Evolutionary conservation across 2,329 filamentous ascomycete species (phyloP).

Genomic region (Colletotrichum camelliae): DNA sequence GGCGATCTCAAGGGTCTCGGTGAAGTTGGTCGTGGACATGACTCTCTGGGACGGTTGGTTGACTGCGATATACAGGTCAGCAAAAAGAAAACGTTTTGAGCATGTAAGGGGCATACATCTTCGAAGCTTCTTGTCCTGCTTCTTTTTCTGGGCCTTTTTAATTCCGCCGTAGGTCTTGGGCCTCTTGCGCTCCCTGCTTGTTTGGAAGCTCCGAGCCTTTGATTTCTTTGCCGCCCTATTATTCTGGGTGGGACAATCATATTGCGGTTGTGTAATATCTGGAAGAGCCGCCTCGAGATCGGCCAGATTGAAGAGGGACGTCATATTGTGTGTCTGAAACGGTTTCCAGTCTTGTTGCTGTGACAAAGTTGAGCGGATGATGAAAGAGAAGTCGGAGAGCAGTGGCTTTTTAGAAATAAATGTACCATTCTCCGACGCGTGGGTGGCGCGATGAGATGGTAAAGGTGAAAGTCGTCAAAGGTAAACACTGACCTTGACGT

Average conservation of each 20-base stretch:
- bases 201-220: neutral
- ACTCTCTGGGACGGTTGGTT: neutral
- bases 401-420: neutral
- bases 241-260: neutral
- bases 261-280: accelerated
- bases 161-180: neutral
- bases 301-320: neutral
- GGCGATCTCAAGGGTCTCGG: neutral
- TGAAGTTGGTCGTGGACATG: neutral
- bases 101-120: neutral
- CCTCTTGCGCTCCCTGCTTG: neutral
- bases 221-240: neutral
- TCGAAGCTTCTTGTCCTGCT: neutral
- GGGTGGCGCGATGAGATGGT: neutral
- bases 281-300: neutral
- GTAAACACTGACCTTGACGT: neutral
- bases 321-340: neutral
- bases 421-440: neutral
- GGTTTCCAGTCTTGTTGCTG: accelerated
- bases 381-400: neutral
- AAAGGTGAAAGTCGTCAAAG: neutral
- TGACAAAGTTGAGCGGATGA: accelerated
- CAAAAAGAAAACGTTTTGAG: neutral
- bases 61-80: neutral
- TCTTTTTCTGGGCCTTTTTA: neutral